Base-by-base conservation (phyloP, 345 rosid genomes). In the Gynandropsis gynandra region DNA sequence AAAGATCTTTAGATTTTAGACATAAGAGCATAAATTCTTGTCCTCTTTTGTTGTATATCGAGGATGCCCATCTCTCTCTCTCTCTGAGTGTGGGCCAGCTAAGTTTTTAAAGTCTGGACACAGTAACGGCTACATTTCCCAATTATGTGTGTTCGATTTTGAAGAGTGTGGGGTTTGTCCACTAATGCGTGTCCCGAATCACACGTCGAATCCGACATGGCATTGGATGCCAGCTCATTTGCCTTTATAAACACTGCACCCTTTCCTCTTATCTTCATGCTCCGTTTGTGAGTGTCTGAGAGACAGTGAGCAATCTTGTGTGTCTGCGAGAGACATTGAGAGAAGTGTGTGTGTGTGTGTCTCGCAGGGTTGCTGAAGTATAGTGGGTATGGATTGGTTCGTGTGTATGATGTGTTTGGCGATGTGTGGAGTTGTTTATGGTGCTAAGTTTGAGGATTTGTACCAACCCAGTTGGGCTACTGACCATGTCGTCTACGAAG, bases 401-500 rank as follows among this genome's bases (percentile, higher is more conserved):
- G 31, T 72, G 68, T 68, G 71, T 63, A 12, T 75, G 47, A 60
- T 71, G 43, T 74, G 79, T 47, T 35, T 72, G 41, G 12, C 53
- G 0, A 51, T 41, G 32, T 59, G 51, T 59, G 47, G 36, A 42
- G 47, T 64, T 27, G 78, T 58, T 46, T 60, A 42, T 36, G 71
- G 73, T 24, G 77, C 81, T 8, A 76, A 66, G 65, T 93, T 88
- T 49, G 87, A 88, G 1, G 89, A 93, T 21, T 85, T 88, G 5
- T 93, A 67, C 46, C 89, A 83, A 29, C 71, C 97, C 1, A 66
- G 85, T 38, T 93, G 99, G 99, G 97, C 99, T 35, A 50, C 58
- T 29, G 97, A 93, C 59, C 99, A 93, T 38, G 64, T 85, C 36
- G 11, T 62, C 11, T 72, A 76, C 40, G 90, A 93, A 47, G 97